phyloP scores from a whole-genome alignment of 768 basidiomycete species.

The Hemileccinum rubropunctum region DNA sequence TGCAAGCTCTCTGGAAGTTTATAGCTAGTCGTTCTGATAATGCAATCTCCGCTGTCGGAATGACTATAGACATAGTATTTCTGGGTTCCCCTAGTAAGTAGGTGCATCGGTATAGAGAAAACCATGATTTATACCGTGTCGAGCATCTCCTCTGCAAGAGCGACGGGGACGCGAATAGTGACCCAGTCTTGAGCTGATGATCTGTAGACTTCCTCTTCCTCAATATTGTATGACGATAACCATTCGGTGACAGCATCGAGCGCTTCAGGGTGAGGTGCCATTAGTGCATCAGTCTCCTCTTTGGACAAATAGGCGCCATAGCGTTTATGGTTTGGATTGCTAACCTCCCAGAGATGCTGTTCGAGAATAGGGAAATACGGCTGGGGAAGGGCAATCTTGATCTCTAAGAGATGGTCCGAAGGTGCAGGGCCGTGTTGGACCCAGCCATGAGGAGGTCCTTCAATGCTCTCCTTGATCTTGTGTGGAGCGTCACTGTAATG shows the following conservation, averaged over 20 bases:
- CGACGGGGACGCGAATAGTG: slow-evolving; percentile 53
- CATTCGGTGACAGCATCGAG: slow-evolving; percentile 57
- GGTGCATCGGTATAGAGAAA: not conserved
- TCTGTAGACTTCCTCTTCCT: slow-evolving; percentile 43
- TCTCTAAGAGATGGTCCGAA: slow-evolving; percentile 42
- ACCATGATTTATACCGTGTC: slow-evolving; percentile 46
- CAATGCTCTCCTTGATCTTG: slow-evolving; percentile 50
- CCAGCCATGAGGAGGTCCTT: slow-evolving; percentile 49
- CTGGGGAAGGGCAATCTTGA: slow-evolving; percentile 60
- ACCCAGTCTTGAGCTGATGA: slow-evolving; percentile 74
- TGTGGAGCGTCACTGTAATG: slow-evolving; percentile 10
- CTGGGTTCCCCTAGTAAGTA: slow-evolving; percentile 30
- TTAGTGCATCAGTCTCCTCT: slow-evolving; percentile 59
- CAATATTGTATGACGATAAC: slow-evolving; percentile 55
- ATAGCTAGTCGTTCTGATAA: slow-evolving; percentile 68
- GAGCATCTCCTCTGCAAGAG: slow-evolving; percentile 67
- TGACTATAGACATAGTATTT: slow-evolving; percentile 65
- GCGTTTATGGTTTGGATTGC: slow-evolving; percentile 51
- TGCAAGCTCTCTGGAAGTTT: slow-evolving; percentile 60
- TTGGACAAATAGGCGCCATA: slow-evolving; percentile 61
- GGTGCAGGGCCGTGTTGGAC: slow-evolving; percentile 40
- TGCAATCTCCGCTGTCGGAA: slow-evolving; percentile 44
- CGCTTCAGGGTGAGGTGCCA: slow-evolving; percentile 55
- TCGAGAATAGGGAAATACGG: slow-evolving; percentile 49
- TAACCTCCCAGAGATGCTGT: slow-evolving; percentile 53